A percentile compares a stretch with the other conserved stretches of the same genome.
phyloP scores from a whole-genome alignment of 2,329 filamentous ascomycete genomes.

The Epichloe gansuensis region DNA sequence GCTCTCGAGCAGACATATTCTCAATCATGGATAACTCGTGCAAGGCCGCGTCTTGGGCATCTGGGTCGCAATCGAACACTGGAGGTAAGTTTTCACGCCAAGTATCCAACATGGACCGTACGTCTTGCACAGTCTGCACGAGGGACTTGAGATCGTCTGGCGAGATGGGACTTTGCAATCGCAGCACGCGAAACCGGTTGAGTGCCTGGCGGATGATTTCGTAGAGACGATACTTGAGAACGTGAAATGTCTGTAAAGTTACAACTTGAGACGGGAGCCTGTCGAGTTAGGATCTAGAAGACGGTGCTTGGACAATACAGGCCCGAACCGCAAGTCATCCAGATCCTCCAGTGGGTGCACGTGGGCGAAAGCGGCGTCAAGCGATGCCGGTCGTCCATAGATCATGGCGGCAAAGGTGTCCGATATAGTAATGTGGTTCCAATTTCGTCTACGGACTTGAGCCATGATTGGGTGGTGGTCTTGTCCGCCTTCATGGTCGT shows the following conservation, averaged over 20 bases:
- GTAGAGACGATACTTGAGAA: constrained; percentile 16
- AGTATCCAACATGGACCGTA: constrained; percentile 6
- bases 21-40: background rate
- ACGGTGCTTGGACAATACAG: constrained; percentile 1
- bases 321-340: constrained; percentile 12
- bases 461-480: constrained; percentile 3
- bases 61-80: constrained; percentile 2
- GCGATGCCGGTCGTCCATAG: constrained; percentile 17
- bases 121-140: constrained; percentile 8
- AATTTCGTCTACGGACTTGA: constrained; percentile 17
- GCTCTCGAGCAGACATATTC: background rate
- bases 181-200: constrained; percentile 15
- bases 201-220: constrained; percentile 16
- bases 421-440: constrained; percentile 17
- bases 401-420: constrained; percentile 19
- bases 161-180: constrained; percentile 10
- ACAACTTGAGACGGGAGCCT: constrained; percentile 1
- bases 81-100: constrained; percentile 7
- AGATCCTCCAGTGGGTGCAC: constrained; percentile 14
- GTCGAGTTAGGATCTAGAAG: background rate
- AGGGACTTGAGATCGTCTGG: constrained; percentile 9
- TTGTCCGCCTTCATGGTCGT: background rate
- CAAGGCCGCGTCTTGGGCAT: background rate
- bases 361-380: constrained; percentile 15
- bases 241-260: constrained; percentile 14